A percentile compares a stretch with the other conserved stretches of the same genome.
Evolutionary conservation across 176 grass and related monocot species (phyloP).

Genomic region (Cymbopogon citratus): DNA sequence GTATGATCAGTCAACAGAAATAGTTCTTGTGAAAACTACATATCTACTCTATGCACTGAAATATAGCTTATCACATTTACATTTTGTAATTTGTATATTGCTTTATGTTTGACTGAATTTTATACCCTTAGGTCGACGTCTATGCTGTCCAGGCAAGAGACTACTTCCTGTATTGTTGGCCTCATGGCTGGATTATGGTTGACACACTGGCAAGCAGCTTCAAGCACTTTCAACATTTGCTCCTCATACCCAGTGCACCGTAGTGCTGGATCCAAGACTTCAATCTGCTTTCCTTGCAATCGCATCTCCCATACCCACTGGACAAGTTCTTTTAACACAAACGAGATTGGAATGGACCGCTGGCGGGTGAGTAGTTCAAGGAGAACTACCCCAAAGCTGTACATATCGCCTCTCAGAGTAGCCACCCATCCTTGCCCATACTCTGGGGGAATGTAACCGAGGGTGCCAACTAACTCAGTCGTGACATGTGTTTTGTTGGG

Average conservation of each 20-base stretch:
- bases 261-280: constrained; percentile 41
- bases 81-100: not conserved
- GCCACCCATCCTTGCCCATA: constrained; percentile 69
- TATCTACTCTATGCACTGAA: not conserved
- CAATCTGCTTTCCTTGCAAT: constrained; percentile 27
- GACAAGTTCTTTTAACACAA: constrained; percentile 41
- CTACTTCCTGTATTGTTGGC: constrained; percentile 47
- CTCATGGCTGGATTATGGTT: constrained; percentile 32
- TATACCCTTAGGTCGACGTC: not conserved
- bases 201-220: constrained; percentile 48
- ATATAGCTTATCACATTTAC: not conserved
- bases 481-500: constrained; percentile 68
- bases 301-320: constrained; percentile 55
- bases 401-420: constrained; percentile 68
- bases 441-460: constrained; percentile 79
- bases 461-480: constrained; percentile 62
- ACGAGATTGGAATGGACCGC: constrained; percentile 41
- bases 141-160: constrained; percentile 34
- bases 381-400: constrained; percentile 76
- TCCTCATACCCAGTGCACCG: constrained; percentile 35
- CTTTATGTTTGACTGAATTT: not conserved
- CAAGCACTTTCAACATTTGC: constrained; percentile 61
- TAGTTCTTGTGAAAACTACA: not conserved
- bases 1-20: not conserved
- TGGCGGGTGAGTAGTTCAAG: constrained; percentile 66